Conservation (phyloP, 768 basidiomycete species). For the Boletus rubropictus region DNA sequence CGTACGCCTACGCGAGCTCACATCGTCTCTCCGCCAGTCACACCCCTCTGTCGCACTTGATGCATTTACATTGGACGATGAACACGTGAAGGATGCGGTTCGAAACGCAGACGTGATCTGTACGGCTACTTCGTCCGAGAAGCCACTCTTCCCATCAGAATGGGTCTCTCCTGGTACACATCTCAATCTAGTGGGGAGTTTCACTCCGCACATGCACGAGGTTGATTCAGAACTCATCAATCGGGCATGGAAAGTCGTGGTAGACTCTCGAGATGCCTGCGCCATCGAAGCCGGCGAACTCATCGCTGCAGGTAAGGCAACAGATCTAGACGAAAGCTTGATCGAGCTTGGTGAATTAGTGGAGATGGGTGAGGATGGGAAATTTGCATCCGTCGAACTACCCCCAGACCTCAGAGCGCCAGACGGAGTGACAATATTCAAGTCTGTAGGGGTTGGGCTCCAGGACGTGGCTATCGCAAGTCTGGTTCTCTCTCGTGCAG, state of each 20-base stretch:
- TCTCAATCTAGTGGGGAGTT: constrained; percentile 76
- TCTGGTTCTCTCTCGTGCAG: constrained; percentile 59
- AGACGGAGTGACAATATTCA: constrained; percentile 72
- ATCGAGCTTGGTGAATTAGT: constrained; percentile 70
- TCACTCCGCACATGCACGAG: constrained; percentile 77
- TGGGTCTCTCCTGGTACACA: constrained; percentile 63
- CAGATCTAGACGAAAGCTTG: constrained; percentile 35
- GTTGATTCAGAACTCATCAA: constrained; percentile 53
- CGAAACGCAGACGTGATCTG: constrained; percentile 47
- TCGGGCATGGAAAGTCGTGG: constrained; percentile 54
- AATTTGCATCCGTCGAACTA: constrained; percentile 8
- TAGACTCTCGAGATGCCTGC: constrained; percentile 72
- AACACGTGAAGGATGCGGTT: constrained; percentile 10
- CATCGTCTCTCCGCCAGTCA: constrained; percentile 21
- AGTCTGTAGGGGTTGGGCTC: constrained; percentile 81
- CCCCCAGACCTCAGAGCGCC: constrained; percentile 12
- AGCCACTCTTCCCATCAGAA: constrained; percentile 62
- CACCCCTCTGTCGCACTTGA: constrained; percentile 25
- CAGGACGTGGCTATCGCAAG: constrained; percentile 82
- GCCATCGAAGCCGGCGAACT: constrained; percentile 78
- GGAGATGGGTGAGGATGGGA: constrained; percentile 4
- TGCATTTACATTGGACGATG: constrained; percentile 7
- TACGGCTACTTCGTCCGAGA: constrained; percentile 65
- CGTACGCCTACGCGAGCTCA: constrained; percentile 40
- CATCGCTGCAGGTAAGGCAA: constrained; percentile 43